phyloP scores from a whole-genome alignment of 179 eudicot species.

The Beta corolliflora region DNA sequence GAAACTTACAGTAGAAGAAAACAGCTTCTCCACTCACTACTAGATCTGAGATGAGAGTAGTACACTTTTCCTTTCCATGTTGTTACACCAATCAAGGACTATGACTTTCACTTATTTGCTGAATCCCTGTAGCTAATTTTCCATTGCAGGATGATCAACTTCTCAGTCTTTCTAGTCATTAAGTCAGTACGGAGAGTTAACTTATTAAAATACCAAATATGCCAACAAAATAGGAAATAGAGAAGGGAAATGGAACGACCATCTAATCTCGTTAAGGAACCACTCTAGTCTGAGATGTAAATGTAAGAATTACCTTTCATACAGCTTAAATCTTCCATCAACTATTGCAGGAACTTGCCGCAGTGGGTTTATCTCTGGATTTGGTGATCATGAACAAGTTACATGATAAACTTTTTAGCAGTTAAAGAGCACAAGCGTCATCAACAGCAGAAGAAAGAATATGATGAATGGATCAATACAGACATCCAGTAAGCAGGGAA shows the following conservation, averaged over 20 bases:
- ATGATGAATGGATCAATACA: not conserved
- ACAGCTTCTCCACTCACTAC: slow-evolving; percentile 18
- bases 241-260: not conserved
- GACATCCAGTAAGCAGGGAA: not conserved
- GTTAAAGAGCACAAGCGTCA: not conserved
- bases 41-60: not conserved
- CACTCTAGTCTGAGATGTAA: not conserved
- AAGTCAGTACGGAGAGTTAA: not conserved
- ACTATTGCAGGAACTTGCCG: slow-evolving; percentile 46
- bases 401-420: not conserved
- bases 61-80: not conserved
- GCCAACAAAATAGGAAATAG: not conserved
- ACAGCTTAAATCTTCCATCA: slow-evolving; percentile 48
- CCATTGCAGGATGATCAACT: not conserved
- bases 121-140: not conserved
- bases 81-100: not conserved
- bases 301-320: slow-evolving; percentile 39
- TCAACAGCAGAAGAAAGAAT: not conserved
- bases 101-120: not conserved
- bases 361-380: slow-evolving; percentile 45
- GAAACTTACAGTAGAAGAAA: not conserved
- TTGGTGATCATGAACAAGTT: slow-evolving; percentile 9
- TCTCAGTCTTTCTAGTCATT: not conserved
- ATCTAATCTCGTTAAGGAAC: not conserved
- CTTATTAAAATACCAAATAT: not conserved